A percentile compares a stretch with the other conserved stretches of the same genome.
phyloP scores from a whole-genome alignment of 2,329 filamentous ascomycete genomes.

The Oidium heveae region DNA sequence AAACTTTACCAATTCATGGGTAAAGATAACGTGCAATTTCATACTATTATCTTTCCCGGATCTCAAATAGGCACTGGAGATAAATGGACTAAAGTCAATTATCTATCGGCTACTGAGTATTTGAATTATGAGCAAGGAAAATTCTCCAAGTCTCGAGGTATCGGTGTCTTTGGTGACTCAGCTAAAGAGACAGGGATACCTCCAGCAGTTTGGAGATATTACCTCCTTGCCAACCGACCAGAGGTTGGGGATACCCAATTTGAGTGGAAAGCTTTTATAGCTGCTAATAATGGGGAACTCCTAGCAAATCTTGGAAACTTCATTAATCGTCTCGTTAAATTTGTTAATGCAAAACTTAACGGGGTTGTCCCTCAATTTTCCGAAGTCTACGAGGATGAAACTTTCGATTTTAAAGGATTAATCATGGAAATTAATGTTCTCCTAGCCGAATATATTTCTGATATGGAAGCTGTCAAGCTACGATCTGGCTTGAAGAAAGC shows the following conservation, averaged over 20 bases:
- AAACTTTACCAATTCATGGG: conserved; percentile 85
- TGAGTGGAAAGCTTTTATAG: conserved; percentile 65
- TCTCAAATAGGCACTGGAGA: conserved; percentile 65
- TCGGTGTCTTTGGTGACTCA: conserved; percentile 80
- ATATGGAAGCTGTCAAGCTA: conserved; percentile 48
- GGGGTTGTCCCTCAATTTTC: conserved; percentile 38
- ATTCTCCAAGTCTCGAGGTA: conserved; percentile 72
- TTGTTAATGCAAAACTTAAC: conserved; percentile 46
- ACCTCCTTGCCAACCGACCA: conserved; percentile 62
- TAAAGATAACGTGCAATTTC: conserved; percentile 64
- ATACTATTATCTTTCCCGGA: conserved; percentile 76
- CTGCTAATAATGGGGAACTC: conserved; percentile 74
- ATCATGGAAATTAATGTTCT: conserved; percentile 34
- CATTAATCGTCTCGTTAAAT: conserved; percentile 50
- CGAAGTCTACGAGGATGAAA: conserved; percentile 27
- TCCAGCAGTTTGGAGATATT: conserved; percentile 81
- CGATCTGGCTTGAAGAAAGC: conserved; percentile 38
- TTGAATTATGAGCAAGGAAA: conserved; percentile 75
- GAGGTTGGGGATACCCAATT: conserved; percentile 76
- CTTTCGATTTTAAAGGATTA: conserved; percentile 20
- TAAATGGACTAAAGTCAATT: conserved; percentile 73
- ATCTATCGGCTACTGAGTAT: conserved; percentile 73
- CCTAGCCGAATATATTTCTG: conserved; percentile 38
- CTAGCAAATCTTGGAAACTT: conserved; percentile 48
- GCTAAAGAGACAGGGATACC: conserved; percentile 67